Base-by-base conservation (phyloP, 495 filamentous ascomycete genomes). In the Trichoderma gamsii region DNA sequence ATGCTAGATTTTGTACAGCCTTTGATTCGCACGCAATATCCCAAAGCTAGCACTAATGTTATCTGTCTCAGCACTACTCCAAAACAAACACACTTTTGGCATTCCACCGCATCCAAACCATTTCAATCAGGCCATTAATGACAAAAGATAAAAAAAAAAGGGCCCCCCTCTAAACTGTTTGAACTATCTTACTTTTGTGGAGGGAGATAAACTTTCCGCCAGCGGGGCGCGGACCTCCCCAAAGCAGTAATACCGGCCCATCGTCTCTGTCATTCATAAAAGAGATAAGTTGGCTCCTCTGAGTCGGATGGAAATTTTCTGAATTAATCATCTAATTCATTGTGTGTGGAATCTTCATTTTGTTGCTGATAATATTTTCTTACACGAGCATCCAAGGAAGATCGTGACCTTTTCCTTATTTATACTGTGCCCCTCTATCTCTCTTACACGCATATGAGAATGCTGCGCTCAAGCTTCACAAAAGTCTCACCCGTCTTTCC, bases 181-280 rank as follows among this genome's bases (percentile, higher is more conserved):
- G n/a, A 7, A 51, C 49, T 11, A 52, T 52, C 49, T 18, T 52
- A 11, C 44, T 52, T 11, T 18, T 23, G 49, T 23, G 8, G 49
- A 38, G 49, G 49, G 49, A 52, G 56, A 61, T 61, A 29, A 32
- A 23, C 18, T 52, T 61, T 61, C 13, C 56, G 56, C 29, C 23
- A 23, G 56, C 56, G 56, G 56, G 56, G 56, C 56, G 56, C 56
- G 56, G 56, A 61, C 23, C 9, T 13, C 25, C 56, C 56, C 56
- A 61, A 61, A 61, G 29, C 56, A 61, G 56, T 25, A 61, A 32
- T 32, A 29, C 56, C 56, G 56, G 16, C 23, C 23, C 8, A 5
- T 25, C 27, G 35, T 61, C 16, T 32, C 27, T 12, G 23, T 32
- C 56, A 32, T 61, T 59, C 15, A n/a, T 21, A 52, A 21, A 11